Conservation (phyloP, 2,329 filamentous ascomycete species). For the Fusarium fujikuroi region DNA sequence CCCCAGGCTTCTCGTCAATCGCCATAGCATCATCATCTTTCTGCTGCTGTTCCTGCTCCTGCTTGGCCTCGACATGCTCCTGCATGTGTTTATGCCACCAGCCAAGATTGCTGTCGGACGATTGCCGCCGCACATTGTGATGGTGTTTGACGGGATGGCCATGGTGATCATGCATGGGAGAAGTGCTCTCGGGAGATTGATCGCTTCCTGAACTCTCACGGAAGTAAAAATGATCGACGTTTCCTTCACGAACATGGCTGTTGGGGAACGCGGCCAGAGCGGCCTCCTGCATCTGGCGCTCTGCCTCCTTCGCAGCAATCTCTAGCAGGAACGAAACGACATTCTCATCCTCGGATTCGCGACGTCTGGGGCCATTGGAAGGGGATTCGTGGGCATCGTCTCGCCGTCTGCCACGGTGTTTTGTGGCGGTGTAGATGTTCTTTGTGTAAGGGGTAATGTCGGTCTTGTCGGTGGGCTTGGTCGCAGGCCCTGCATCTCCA, state of each 20-base stretch:
- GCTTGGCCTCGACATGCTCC: constrained; percentile 74
- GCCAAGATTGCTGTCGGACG: constrained; percentile 69
- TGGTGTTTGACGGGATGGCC: constrained; percentile 41
- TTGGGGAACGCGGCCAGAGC: constrained; percentile 81
- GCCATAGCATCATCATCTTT: constrained; percentile 40
- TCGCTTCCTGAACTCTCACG: constrained; percentile 71
- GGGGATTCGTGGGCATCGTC: constrained; percentile 27
- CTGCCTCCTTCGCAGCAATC: constrained; percentile 81
- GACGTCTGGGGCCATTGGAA: constrained; percentile 50
- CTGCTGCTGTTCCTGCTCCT: constrained; percentile 59
- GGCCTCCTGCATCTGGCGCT: constrained; percentile 81
- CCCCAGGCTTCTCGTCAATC: constrained; percentile 44
- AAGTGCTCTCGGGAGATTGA: constrained; percentile 54
- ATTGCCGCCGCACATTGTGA: constrained; percentile 61
- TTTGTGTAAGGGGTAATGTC: constrained; percentile 74
- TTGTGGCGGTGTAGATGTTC: constrained; percentile 65
- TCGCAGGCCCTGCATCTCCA: constrained; percentile 71
- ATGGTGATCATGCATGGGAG: constrained; percentile 44
- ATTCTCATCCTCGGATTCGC: constrained; percentile 79
- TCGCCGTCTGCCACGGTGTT: constrained; percentile 51
- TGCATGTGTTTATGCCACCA: constrained; percentile 88
- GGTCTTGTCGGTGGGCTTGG: constrained; percentile 74
- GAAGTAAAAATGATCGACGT: constrained; percentile 76
- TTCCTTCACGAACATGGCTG: constrained; percentile 74
- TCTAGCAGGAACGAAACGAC: constrained; percentile 82